Base-by-base conservation (phyloP, 768 basidiomycete species). In the Lactarius hatsudake region DNA sequence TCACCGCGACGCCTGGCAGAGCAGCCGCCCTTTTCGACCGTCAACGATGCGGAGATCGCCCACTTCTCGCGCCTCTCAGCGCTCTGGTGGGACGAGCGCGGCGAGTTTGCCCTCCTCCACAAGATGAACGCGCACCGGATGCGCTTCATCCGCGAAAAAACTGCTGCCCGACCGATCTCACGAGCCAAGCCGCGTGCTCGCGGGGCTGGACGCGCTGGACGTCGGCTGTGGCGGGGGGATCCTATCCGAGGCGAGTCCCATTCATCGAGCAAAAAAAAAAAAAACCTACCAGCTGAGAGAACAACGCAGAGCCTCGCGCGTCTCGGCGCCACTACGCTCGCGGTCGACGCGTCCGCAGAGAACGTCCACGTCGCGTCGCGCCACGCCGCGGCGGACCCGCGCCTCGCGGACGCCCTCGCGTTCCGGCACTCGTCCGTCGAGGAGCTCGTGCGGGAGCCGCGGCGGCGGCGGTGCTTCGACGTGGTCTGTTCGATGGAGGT, bases 401-500 rank as follows among this genome's bases (percentile, higher is more conserved):
- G 78, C 45, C 80, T 96, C 23, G 72, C 26, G 79, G 10, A 9
- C 73, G 2, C 80, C 96, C 30, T 76, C 80, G 0, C 10, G 9
- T 98, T 98, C 78, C 78, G 85, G 9, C 87, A 92, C 72, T 81
- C 85, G 0, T 81, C 90, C 0, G 93, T 90, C 0, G 95, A 98
- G 74, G 81, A 81, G 0, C 82, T 99, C 4, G 77, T 92, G 34
- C 74, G 82, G 13, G 86, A 87, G 5, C 75, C 83, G 17, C 82
- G 82, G 71, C 82, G n/a, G n/a, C n/a, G n/a, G n/a, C n/a, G 82
- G 71, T 85, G 85, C 61, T 98, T 89, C 74, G 96, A 98, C 75
- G 84, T 95, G 23, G 95, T 99, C 17, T 97, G 94, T 75, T 91
- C 95, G 12, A 93, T 98, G 93, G 97, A 99, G 76, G 96, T 99